Base-by-base conservation (phyloP, 2,329 filamentous ascomycete genomes). In the Coniochaeta pulveracea region DNA sequence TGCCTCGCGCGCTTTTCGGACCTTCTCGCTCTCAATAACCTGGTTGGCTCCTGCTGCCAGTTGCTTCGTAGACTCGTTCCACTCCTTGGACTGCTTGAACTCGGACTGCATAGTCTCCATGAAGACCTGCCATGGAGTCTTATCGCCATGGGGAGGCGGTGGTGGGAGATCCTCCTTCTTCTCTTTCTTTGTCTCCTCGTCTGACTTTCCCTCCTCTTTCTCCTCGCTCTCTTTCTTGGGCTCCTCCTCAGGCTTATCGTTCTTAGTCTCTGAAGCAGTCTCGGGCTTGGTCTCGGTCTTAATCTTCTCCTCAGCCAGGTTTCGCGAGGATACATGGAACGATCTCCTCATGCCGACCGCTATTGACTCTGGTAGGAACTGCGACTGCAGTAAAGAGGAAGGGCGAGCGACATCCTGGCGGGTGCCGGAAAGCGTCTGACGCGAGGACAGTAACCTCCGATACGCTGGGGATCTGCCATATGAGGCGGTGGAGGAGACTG, bases 101-200 rank as follows among this genome's bases (percentile, higher is more conserved):
- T 98, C 91, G 37, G 69, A 72, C 56, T 85, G 76, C 60, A 98
- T 75, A n/a, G 91, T 98, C 53, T 98, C 91, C 51, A 85, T 85
- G 64, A 98, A 98, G 19, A 98, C 91, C 56, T 96, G 85, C 88
- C 91, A 96, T 34, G 91, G 91, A 3, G 89, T 91, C 68, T 98
- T 98, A 63, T 94, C 86, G 40, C 91, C 91, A 52, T 98, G 91
- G 14, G 88, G 89, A n/a, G 91, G 89, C 10, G 88, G 89, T 15
- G 89, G 85, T 10, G 88, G 80, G 18, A 74, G 58, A 40, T 85
- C 75, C 47, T 84, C 74, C 52, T 77, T 69, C 53, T 79, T 69
- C 51, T 73, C 61, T 39, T 70, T 58, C 41, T 75, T 63, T 47
- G 74, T 63, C 33, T 69, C 60, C 28, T 70, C 61, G 33, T 69